phyloP scores from a whole-genome alignment of 108 stramenopile species.

The Skeletonema marinoi region DNA sequence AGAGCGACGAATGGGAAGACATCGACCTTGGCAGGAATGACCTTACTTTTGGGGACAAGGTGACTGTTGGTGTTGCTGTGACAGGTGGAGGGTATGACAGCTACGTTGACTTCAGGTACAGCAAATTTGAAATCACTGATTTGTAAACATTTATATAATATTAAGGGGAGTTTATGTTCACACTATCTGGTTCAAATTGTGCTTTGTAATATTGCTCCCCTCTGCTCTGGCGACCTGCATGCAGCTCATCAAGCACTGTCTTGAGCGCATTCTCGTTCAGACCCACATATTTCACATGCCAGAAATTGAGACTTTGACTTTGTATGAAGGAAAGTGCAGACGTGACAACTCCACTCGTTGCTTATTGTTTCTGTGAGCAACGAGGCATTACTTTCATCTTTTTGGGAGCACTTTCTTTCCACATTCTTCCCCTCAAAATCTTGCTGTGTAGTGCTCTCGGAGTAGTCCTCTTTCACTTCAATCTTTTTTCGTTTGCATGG shows the following conservation, averaged over 20 bases:
- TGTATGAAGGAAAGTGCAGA: constrained; percentile 27
- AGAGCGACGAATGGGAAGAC: neutral
- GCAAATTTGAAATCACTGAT: constrained; percentile 1
- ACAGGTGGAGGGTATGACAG: neutral
- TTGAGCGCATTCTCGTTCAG: neutral
- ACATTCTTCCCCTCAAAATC: neutral
- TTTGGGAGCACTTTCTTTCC: neutral
- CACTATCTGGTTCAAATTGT: neutral
- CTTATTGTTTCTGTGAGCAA: neutral
- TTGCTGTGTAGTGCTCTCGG: neutral
- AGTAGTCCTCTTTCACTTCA: neutral
- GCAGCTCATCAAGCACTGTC: neutral
- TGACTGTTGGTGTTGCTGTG: neutral
- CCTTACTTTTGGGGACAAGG: neutral
- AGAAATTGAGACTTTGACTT: constrained; percentile 23
- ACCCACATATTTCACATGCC: constrained; percentile 36
- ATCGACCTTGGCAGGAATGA: neutral
- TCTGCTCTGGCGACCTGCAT: too few relatives aligned
- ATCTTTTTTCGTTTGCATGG: neutral
- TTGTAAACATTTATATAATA: neutral
- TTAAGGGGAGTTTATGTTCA: neutral
- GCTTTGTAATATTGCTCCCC: too few relatives aligned
- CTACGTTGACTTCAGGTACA: neutral
- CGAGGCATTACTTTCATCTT: neutral
- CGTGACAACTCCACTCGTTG: constrained; percentile 19